phyloP scores from a whole-genome alignment of 2,329 filamentous ascomycete genomes.

The Venturiaceae sp. region DNA sequence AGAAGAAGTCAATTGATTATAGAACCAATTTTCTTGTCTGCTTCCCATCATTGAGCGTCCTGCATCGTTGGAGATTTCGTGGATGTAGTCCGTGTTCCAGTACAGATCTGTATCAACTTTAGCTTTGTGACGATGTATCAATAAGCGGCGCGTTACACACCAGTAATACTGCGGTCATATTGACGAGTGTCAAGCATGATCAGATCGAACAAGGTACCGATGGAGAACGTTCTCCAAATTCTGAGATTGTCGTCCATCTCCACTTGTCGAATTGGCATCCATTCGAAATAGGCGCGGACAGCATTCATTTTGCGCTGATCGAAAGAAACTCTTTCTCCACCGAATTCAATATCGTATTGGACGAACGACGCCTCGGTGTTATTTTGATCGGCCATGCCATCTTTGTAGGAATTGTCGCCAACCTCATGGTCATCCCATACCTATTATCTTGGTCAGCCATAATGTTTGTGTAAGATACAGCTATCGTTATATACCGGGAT shows the following conservation, averaged over 20 bases:
- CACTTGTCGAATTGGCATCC: slow-evolving; percentile 32
- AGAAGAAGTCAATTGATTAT: slow-evolving; percentile 30
- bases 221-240: slow-evolving; percentile 31
- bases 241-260: slow-evolving; percentile 34
- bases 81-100: slow-evolving; percentile 54
- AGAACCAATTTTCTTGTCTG: slow-evolving; percentile 68
- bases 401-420: slow-evolving; percentile 30
- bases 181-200: slow-evolving; percentile 34
- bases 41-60: slow-evolving; percentile 61
- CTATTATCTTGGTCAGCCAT: not conserved
- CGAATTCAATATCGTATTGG: slow-evolving; percentile 14
- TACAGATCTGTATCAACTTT: slow-evolving; percentile 18
- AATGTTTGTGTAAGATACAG: too few species aligned
- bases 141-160: slow-evolving; percentile 20
- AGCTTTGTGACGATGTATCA: not conserved
- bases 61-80: slow-evolving; percentile 55
- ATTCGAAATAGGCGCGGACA: slow-evolving; percentile 34
- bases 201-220: slow-evolving; percentile 31
- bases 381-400: slow-evolving; percentile 28
- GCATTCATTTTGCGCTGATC: slow-evolving; percentile 38
- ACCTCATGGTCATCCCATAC: slow-evolving; percentile 20
- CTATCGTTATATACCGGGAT: slow-evolving; percentile 26
- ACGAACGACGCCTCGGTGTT: slow-evolving; percentile 34
- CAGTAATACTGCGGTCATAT: slow-evolving; percentile 33
- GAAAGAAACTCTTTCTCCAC: slow-evolving; percentile 23